These are phyloP conservation scores for Blastocystis sp. DNA, from an alignment of 352 stramenopile species.

Conservation along the genomic window DNA sequence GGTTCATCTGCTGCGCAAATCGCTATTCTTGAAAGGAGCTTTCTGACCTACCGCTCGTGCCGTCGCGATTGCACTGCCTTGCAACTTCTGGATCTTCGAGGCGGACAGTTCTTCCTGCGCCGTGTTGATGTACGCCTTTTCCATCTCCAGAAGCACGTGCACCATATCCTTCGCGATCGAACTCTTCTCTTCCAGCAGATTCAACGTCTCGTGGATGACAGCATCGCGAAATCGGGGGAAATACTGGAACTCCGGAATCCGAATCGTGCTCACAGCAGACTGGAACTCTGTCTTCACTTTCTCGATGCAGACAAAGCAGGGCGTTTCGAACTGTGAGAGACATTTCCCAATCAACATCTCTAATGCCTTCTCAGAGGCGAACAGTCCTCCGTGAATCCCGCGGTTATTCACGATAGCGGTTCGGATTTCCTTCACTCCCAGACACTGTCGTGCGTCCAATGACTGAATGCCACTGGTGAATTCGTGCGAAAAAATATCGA, in stretches of 20 bases:
- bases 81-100: slow-evolving; percentile 65
- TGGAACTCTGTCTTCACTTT: slow-evolving; percentile 97
- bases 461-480: slow-evolving; percentile 79
- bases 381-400: slow-evolving; percentile 89
- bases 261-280: slow-evolving; percentile 48
- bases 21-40: background rate
- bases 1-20: slow-evolving; percentile 3
- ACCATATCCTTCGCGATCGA: slow-evolving; percentile 84
- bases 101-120: slow-evolving; percentile 91
- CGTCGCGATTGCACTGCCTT: slow-evolving; percentile 31
- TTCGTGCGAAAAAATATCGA: slow-evolving; percentile 97
- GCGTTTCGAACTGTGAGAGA: slow-evolving; percentile 87
- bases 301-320: slow-evolving; percentile 91
- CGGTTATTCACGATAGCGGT: slow-evolving; percentile 97
- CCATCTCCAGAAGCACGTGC: slow-evolving; percentile 93
- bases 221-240: slow-evolving; percentile 9
- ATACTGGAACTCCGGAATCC: slow-evolving; percentile 14
- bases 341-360: slow-evolving; percentile 92
- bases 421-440: slow-evolving; percentile 96
- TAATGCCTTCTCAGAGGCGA: slow-evolving; percentile 96
- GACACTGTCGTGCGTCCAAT: slow-evolving; percentile 86
- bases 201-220: slow-evolving; percentile 9
- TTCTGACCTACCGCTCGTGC: background rate
- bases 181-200: slow-evolving; percentile 28
- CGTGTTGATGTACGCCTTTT: slow-evolving; percentile 98